Base-by-base conservation (phyloP, 768 basidiomycete species). In the Xerocomus spinulosus region DNA sequence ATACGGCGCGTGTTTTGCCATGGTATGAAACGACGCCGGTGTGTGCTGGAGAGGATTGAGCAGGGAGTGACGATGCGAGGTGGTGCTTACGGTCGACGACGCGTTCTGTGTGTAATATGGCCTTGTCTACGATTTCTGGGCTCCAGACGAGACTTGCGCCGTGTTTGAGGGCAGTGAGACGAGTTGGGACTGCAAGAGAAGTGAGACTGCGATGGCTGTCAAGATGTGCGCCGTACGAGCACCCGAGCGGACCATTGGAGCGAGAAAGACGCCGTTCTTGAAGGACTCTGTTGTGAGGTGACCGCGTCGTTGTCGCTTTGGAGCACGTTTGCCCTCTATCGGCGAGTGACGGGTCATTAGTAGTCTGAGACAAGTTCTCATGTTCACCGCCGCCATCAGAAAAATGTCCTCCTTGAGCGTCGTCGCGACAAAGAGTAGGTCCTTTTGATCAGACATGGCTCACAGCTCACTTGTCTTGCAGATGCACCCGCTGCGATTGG, bases 211-310 rank as follows among this genome's bases (percentile, higher is more conserved):
- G 33, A n/a, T 17, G 23, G 2, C 21, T 24, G 5, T 18, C 14
- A 13, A 32, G 26, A n/a, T 9, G 26, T 30, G 13, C 32, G 34
- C 78, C 87, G 60, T 68, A 92, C 90, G 68, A 54, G 86, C 85
- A 51, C 93, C 91, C 49, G 91, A 95, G 61, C 93, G 80, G 44
- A 99, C 96, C 96, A 99, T 99, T 2, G 96, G 96, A 3, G 96
- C 95, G n/a, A 99, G 79, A 60, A 96, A 86, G 25, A 97, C 73
- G 9, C 92, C 94, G 70, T 90, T 77, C 54, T 84, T 85, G 72
- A 92, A 99, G 53, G 91, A 83, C 24, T 83, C 81, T 1, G 74
- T 61, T 0, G 83, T 83, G 15, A 89, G 74, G 54, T 81, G 78
- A 14, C 77, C 79, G 9, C 79, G 56, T 56, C 73, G 79, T 33